Evolutionary conservation across 2,329 filamentous ascomycete genomes (phyloP), one percentile per base, ranked within the genome.

Genomic region (Ilyonectria destructans): DNA sequence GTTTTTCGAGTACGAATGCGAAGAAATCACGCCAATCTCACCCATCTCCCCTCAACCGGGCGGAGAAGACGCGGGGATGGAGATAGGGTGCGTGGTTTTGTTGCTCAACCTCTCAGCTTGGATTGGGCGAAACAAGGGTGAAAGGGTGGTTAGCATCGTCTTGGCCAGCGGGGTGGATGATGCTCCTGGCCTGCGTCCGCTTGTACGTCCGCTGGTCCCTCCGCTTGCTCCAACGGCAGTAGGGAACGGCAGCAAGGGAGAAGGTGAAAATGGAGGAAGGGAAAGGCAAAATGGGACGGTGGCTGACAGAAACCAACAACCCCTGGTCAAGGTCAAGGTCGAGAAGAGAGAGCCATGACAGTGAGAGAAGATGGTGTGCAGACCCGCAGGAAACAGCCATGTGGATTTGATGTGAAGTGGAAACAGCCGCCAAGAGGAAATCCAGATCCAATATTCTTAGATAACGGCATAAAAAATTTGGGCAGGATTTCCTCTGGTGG

Each of bases 11-110:
- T 49, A 40, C 13, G 19, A 23, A 65, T 48, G 55, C 56, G 40
- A 51, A 45, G 48, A 29, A 43, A 19, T n/a, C 35, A 40, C 31
- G 49, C 45, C 37, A 56, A 49, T 66, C 63, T 62, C 49, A 52
- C 21, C 15, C 17, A 43, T 52, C 63, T 66, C 58, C 31, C n/a
- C 23, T 60, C 52, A 49, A 12, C 49, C 35, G 51, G 33, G 21
- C 51, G 63, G 57, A 60, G 51, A 46, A 45, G 49, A 37, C 40
- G 52, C n/a, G 48, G 49, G 31, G 51, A 57, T 45, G 54, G 37
- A 52, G 40, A 54, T 26, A 54, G 45, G 62, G 21, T 65, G 62
- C 52, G 56, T 21, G 37, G 56, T 65, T 58, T 58, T 55, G 62
- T 46, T 59, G 48, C 48, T 52, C 8, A 46, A 40, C 35, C 29